These are phyloP conservation scores for Kodamaea nitidulidarum DNA, from an alignment of 805 yeast genomes.

Conservation along the genomic window DNA sequence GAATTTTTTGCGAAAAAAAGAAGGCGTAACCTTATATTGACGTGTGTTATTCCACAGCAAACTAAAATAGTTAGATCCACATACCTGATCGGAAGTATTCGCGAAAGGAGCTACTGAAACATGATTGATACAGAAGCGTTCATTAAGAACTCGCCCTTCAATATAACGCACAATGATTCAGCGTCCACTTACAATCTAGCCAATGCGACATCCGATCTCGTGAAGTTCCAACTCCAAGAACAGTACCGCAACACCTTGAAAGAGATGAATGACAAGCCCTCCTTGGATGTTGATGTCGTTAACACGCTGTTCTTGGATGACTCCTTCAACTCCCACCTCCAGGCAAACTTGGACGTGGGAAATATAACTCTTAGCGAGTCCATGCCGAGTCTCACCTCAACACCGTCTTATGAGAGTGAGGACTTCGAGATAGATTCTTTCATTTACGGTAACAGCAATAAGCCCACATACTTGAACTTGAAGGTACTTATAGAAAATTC, in stretches of 20 bases:
- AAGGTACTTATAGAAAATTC: slow-evolving; percentile 44
- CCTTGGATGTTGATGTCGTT: slow-evolving; percentile 9
- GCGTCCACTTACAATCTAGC: slow-evolving; percentile 27
- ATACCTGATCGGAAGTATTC: not conserved
- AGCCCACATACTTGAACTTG: slow-evolving; percentile 35
- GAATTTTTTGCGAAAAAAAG: not conserved
- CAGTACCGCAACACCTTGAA: slow-evolving; percentile 27
- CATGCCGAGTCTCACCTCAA: slow-evolving; percentile 14
- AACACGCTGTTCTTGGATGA: slow-evolving; percentile 24
- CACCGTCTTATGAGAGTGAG: slow-evolving; percentile 19
- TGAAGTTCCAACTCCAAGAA: slow-evolving; percentile 42
- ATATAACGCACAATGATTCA: slow-evolving; percentile 22
- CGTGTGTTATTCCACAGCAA: too few relatives aligned
- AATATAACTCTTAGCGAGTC: slow-evolving; percentile 13
- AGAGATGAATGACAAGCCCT: slow-evolving; percentile 9
- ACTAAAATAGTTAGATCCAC: too few relatives aligned
- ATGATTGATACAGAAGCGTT: slow-evolving; percentile 39
- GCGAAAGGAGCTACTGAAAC: not conserved
- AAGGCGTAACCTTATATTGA: not conserved
- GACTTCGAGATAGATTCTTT: slow-evolving; percentile 17
- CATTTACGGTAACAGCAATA: slow-evolving; percentile 13
- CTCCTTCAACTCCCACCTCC: slow-evolving; percentile 34
- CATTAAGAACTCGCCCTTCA: slow-evolving; percentile 36
- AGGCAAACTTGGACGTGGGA: slow-evolving; percentile 26
- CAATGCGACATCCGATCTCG: slow-evolving; percentile 40